A percentile compares a stretch with the other conserved stretches of the same genome.
Evolutionary conservation across 2,329 filamentous ascomycete genomes (phyloP).

Genomic region (Aspergillus carbonarius): DNA sequence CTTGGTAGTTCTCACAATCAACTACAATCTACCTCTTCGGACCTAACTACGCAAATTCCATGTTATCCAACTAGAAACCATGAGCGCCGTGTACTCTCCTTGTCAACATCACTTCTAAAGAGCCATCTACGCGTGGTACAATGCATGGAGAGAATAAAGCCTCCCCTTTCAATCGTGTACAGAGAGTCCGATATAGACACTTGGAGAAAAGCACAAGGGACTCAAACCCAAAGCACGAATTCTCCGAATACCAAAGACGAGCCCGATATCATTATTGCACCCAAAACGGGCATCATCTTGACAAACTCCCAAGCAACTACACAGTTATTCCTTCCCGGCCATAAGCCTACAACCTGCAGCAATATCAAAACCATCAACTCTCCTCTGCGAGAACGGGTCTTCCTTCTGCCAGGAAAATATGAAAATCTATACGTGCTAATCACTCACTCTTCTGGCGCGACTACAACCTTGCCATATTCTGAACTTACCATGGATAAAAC

Average conservation of each 20-base stretch:
- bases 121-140: conserved; percentile 24
- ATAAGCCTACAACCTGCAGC: conserved; percentile 30
- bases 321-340: conserved; percentile 68
- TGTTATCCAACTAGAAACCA: neutral
- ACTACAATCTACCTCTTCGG: neutral
- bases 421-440: conserved; percentile 68
- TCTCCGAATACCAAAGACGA: conserved; percentile 14
- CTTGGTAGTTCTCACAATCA: neutral
- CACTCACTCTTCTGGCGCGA: conserved; percentile 35
- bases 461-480: conserved; percentile 23
- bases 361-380: conserved; percentile 30
- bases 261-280: conserved; percentile 70
- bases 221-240: neutral
- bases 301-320: conserved; percentile 71
- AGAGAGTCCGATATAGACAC: conserved; percentile 20
- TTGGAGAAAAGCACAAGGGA: neutral
- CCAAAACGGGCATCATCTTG: conserved; percentile 66
- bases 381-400: conserved; percentile 57
- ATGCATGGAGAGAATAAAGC: conserved; percentile 17
- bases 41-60: conserved; percentile 27
- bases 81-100: conserved; percentile 27
- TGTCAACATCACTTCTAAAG: conserved; percentile 29
- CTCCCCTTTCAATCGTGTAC: conserved; percentile 24
- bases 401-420: conserved; percentile 58
- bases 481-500: conserved; percentile 11